These are phyloP conservation scores for Podospora tetraspora DNA, from an alignment of 495 filamentous ascomycete genomes.

Conservation along the genomic window DNA sequence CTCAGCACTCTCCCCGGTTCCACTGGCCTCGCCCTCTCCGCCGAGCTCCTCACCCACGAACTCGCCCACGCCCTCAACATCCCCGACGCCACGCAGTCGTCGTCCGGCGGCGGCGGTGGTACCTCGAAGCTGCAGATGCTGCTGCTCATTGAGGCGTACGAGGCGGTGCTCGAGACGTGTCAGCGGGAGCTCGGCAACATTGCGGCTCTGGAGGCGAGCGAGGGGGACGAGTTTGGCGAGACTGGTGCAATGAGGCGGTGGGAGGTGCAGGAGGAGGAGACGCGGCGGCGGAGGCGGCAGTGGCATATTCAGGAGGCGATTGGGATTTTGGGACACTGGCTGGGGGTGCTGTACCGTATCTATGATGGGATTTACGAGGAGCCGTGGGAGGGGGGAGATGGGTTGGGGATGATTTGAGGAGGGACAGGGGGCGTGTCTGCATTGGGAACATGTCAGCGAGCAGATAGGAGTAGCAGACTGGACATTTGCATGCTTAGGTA, in stretches of 20 bases:
- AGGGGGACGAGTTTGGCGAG: neutral
- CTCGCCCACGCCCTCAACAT: slow-evolving; percentile 11
- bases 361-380: slow-evolving; percentile 17
- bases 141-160: slow-evolving; percentile 27
- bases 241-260: neutral
- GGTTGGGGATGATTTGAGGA: neutral
- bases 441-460: neutral
- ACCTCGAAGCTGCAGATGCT: slow-evolving; percentile 17
- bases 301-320: slow-evolving; percentile 10
- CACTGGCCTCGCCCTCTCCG: neutral
- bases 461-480: neutral
- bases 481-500: neutral
- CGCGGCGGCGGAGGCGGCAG: neutral
- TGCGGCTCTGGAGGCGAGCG: neutral
- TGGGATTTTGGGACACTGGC: slow-evolving; percentile 22
- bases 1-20: neutral
- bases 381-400: neutral
- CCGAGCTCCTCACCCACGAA: slow-evolving; percentile 19
- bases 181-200: slow-evolving; percentile 6
- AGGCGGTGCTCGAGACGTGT: slow-evolving; percentile 18
- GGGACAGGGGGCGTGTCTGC: neutral
- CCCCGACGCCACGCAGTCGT: neutral
- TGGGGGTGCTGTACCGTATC: slow-evolving; percentile 17
- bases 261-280: neutral
- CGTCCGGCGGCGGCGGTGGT: neutral